Evolutionary conservation across 768 basidiomycete genomes (phyloP), one percentile per base, ranked within the genome.

Genomic region (Tylopilus plumbeoviolaceoides): DNA sequence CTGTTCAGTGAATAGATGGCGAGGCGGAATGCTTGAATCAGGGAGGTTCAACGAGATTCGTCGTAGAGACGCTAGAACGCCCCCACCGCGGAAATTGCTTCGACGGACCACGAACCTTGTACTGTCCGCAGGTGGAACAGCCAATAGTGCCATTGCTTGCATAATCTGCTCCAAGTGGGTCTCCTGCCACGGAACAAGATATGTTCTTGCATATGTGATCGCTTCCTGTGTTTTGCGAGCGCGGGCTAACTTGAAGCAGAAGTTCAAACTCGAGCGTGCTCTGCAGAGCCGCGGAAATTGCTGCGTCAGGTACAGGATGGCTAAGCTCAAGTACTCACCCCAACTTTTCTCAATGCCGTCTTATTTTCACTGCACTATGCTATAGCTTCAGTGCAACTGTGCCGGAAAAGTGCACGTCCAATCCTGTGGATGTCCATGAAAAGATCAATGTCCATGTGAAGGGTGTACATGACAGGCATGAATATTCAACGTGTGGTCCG

Each of bases 281-380:
- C 94, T 98, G 70, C 43, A 51, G 47, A 50, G 46, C 44, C 30
- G 31, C 60, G 55, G 61, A 57, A 55, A 59, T 59, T 53, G 53
- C 46, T 55, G 43, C 35, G 50, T 57, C 36, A 44, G 47, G 47
- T 33, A 51, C 59, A 44, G 31, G 49, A 51, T 33, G 25, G 44
- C 50, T 40, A 47, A 50, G 44, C 48, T 47, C 54, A 31, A 30
- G 36, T 47, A 60, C 61, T 54, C 33, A 86, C 95, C 81, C 91
- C 95, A 64, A 85, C 83, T 76, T 98, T 98, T 48, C 91, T 84
- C 56, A 99, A 78, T 12, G 91, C 89, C 28, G 84, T 81, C 67
- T 95, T 88, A 71, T 99, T 98, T 77, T 99, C 97, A 56, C 84
- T 93, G 62, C 94, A 98, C 95, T 95, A 99, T 18, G 83, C 78